Evolutionary conservation across 805 yeast species (phyloP), one percentile per base, ranked within the genome.

Genomic region (Blastobotrys terrestris): DNA sequence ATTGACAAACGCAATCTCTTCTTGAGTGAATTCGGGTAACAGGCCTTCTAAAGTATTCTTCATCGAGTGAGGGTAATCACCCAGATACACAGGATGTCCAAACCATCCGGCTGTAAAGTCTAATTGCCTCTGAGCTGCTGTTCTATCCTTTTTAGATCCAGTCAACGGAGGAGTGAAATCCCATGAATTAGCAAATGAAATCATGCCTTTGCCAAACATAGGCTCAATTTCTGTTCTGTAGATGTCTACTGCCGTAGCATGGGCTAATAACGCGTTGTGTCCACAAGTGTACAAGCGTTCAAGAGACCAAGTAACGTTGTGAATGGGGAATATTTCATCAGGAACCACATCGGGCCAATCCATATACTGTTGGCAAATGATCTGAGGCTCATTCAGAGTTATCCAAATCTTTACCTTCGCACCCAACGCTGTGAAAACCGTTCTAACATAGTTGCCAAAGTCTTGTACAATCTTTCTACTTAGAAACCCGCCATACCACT

Each of bases 301-400:
- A 35, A 22, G 18, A 15, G 52, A 11, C 8, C 44, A 45, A 1
- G 14, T 46, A 21, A 47, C 7, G 8, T 51, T 56, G 46, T 48
- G 55, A 53, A 56, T 62, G 21, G 59, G 65, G 57, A 58, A 66
- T 41, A 56, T 65, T 54, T 26, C 50, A 35, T 52, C 67, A 53
- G 62, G 60, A 26, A 55, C 63, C 51, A 47, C 52, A 3, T 44
- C 57, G 1, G 61, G 62, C 58, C 54, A 46, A 20, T 53, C 52
- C 46, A 42, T 52, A 19, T 43, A 54, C 45, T 39, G 54, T 42
- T 40, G 49, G 56, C 53, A 53, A 43, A 55, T 31, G 2, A 59
- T 47, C 22, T 57, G 55, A n/a, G 71, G 72, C 50, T 68, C 71
- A 51, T 68, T 68, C 49, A 65, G 59, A 1, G 68, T 64, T 48